Conservation (phyloP, 1,284 basidiomycete genomes). For the Leccinum subrobustum region DNA sequence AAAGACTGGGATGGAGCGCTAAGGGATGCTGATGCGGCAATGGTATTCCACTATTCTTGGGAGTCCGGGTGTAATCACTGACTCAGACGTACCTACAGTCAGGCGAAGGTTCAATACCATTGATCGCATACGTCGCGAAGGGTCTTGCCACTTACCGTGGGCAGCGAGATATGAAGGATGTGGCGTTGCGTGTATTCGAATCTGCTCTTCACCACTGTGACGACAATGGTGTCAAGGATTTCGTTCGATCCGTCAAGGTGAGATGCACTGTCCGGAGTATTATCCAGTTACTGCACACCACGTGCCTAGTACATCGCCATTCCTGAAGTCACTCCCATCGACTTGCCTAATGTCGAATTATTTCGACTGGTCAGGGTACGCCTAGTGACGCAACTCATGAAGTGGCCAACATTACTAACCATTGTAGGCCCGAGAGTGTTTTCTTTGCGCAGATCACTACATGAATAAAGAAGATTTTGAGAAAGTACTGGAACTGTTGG, state of each 20-base stretch:
- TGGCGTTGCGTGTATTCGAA: not conserved
- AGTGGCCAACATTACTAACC: not conserved
- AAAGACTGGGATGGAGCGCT: not conserved
- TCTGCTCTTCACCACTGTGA: not conserved
- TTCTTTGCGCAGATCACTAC: not conserved
- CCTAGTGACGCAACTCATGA: not conserved
- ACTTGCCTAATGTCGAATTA: not conserved
- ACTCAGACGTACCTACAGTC: not conserved
- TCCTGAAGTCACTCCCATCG: not conserved
- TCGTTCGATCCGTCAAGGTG: conserved; percentile 9
- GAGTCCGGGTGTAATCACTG: not conserved
- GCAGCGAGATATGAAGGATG: not conserved
- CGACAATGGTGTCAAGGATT: not conserved
- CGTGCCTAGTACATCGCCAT: not conserved
- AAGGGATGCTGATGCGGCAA: not conserved
- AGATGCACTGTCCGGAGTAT: not conserved
- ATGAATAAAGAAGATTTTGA: not conserved
- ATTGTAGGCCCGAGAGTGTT: not conserved
- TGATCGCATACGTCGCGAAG: conserved; percentile 4
- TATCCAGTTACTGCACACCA: not conserved
- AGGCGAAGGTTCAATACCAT: not conserved
- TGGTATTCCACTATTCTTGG: not conserved
- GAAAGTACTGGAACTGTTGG: not conserved
- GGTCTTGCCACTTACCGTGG: not conserved
- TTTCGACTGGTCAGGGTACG: conserved; percentile 2